Percentiles rank a stretch among this genome's conserved stretches.
phyloP scores from a whole-genome alignment of 192 early-diverging fungal species.

The Kickxella alabastrina region DNA sequence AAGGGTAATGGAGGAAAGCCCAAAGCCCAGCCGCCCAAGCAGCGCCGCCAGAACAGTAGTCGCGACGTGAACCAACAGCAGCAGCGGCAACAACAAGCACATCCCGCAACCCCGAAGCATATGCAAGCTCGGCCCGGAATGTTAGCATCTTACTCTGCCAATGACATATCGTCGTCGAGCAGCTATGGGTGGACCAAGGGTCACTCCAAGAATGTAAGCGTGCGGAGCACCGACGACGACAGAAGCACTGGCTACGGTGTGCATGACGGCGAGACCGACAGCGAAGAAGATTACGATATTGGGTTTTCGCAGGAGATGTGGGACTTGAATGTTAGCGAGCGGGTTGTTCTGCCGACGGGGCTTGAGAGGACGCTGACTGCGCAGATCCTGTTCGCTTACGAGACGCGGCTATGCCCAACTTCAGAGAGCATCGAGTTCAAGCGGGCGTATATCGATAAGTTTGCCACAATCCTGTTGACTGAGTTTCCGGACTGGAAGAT shows the following conservation, averaged over 20 bases:
- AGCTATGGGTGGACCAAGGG: not conserved
- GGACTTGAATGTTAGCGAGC: constrained; percentile 28
- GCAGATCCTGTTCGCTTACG: constrained; percentile 60
- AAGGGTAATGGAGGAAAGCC: not conserved
- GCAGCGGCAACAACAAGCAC: constrained; percentile 7
- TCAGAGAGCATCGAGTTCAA: constrained; percentile 65
- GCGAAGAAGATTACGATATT: constrained; percentile 25
- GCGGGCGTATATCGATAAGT: constrained; percentile 69
- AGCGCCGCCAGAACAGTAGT: not conserved
- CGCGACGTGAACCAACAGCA: not conserved
- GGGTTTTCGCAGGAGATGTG: constrained; percentile 39
- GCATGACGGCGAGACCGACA: constrained; percentile 7
- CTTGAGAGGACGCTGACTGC: constrained; percentile 54
- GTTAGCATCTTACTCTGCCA: not conserved
- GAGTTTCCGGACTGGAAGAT: constrained; percentile 83
- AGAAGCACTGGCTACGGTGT: constrained; percentile 1
- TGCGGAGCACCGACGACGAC: constrained; percentile 4
- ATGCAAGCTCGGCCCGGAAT: not conserved
- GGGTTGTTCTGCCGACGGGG: constrained; percentile 29
- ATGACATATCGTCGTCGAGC: not conserved
- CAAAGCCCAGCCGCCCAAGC: not conserved
- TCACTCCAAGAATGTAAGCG: constrained; percentile 8
- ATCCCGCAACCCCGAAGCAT: not conserved
- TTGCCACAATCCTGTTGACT: constrained; percentile 67
- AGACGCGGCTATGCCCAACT: constrained; percentile 58